Base-by-base conservation (phyloP, 140 eudicot species). In the Erigeron philadelphicus region DNA sequence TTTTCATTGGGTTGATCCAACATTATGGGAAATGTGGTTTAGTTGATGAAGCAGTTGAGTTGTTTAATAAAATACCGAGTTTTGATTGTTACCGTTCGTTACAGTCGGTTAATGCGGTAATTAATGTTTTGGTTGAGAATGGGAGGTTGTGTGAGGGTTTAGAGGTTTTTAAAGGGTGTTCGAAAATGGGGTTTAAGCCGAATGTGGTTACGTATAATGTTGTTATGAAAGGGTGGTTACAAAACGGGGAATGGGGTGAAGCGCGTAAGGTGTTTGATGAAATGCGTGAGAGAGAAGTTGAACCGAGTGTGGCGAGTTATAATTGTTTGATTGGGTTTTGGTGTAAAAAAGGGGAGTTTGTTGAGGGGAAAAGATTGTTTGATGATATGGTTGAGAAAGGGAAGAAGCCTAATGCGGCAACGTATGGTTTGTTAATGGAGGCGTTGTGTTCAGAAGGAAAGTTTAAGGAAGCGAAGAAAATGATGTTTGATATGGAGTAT, bases 401-500 rank as follows among this genome's bases (percentile, higher is more conserved):
- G 59, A 78, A 62, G 21, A 80, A 59, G 11, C 82, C 95, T 0
- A 88, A 88, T 70, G 90, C 81, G 1, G 82, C 86, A 5, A 80
- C 96, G 0, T 92, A 84, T 62, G 90, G 81, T 19, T 73, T 89
- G 68, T 71, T 92, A 54, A 92, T 92, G 98, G 96, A 86, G 66
- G 90, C 88, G 38, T 81, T 86, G 58, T 92, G 98, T 68, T 62
- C 45, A 35, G 56, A 72, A 40, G 93, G 83, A 21, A 83, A 81
- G 81, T 84, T 66, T 56, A 80, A 83, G 44, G 96, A 88, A 38
- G 98, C 98, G 1, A 84, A 86, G 79, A 92, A 92, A 62, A 56
- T 88, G 88, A 92, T 92, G 96, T 92, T 92, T 74, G 98, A 92
- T 66, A 92, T 92, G 98, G 96, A 88, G 73, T 92, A 92, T 65